These are phyloP conservation scores for Pulveroboletus sp. DNA, from an alignment of 768 basidiomycete species.

Conservation along the genomic window DNA sequence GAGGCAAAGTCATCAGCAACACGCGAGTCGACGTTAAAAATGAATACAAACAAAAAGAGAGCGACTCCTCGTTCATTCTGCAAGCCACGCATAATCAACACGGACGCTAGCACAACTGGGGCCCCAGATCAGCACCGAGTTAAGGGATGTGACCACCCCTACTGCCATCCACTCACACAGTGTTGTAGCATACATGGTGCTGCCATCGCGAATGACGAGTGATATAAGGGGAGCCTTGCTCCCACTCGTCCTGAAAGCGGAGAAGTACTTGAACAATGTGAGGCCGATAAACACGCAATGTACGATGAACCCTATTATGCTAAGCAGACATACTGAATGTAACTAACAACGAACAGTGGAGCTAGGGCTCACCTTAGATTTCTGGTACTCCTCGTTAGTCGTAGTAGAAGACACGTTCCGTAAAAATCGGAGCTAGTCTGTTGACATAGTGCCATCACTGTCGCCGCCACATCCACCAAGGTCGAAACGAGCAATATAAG, in stretches of 20 bases:
- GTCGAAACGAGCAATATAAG: constrained; percentile 5
- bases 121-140: neutral
- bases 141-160: neutral
- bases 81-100: neutral
- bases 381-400: neutral
- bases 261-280: constrained; percentile 1
- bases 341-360: neutral
- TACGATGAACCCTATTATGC: constrained; percentile 5
- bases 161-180: constrained; percentile 3
- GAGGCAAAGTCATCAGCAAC: neutral
- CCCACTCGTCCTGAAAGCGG: constrained; percentile 11
- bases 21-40: neutral
- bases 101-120: constrained; percentile 4
- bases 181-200: neutral
- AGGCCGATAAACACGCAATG: constrained; percentile 7
- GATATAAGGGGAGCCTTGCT: constrained; percentile 19
- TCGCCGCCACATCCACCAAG: neutral
- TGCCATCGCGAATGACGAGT: constrained; percentile 14
- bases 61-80: neutral
- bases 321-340: neutral
- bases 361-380: constrained; percentile 7
- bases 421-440: neutral
- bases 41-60: constrained; percentile 2
- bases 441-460: neutral
- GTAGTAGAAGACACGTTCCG: constrained; percentile 7